phyloP scores from a whole-genome alignment of 2,329 filamentous ascomycete genomes.

The Pseudogymnoascus sp. region DNA sequence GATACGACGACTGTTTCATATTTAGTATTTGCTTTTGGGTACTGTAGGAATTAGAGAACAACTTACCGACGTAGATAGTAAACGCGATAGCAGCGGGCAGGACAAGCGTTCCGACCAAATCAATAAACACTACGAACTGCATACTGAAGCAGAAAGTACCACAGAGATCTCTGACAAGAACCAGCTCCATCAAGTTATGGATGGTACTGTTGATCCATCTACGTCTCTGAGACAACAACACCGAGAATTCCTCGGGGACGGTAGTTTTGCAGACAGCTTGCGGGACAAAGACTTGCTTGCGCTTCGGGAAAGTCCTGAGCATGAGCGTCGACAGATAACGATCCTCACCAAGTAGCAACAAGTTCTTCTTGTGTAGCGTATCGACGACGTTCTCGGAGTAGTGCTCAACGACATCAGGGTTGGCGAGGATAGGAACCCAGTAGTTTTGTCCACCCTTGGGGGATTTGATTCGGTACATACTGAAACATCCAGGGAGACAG shows the following conservation, averaged over 20 bases:
- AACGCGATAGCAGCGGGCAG: slow-evolving; percentile 94
- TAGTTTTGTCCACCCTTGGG: slow-evolving; percentile 98
- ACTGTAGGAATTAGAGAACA: not conserved
- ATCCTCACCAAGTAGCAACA: slow-evolving; percentile 87
- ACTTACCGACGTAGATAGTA: slow-evolving; percentile 89
- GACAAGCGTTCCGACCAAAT: slow-evolving; percentile 88
- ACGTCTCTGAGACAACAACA: slow-evolving; percentile 87
- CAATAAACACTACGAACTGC: slow-evolving; percentile 97
- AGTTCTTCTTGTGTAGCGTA: slow-evolving; percentile 94
- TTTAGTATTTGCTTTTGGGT: slow-evolving; percentile 17
- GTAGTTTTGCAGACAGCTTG: slow-evolving; percentile 99
- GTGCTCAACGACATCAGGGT: slow-evolving; percentile 97
- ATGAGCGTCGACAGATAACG: slow-evolving; percentile 94
- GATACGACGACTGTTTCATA: slow-evolving; percentile 65
- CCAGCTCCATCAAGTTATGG: slow-evolving; percentile 96
- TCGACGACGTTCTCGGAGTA: slow-evolving; percentile 99
- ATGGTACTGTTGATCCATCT: slow-evolving; percentile 99
- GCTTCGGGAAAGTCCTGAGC: slow-evolving; percentile 97
- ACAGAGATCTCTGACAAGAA: slow-evolving; percentile 90
- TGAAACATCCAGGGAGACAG: slow-evolving; percentile 97
- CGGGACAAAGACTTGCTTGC: slow-evolving; percentile 96
- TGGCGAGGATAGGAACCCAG: slow-evolving; percentile 97
- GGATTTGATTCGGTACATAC: slow-evolving; percentile 99
- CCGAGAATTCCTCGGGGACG: slow-evolving; percentile 85
- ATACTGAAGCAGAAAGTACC: slow-evolving; percentile 99